phyloP scores from a whole-genome alignment of 2,329 filamentous ascomycete genomes.

The Fusarium neocosmosporiellum region DNA sequence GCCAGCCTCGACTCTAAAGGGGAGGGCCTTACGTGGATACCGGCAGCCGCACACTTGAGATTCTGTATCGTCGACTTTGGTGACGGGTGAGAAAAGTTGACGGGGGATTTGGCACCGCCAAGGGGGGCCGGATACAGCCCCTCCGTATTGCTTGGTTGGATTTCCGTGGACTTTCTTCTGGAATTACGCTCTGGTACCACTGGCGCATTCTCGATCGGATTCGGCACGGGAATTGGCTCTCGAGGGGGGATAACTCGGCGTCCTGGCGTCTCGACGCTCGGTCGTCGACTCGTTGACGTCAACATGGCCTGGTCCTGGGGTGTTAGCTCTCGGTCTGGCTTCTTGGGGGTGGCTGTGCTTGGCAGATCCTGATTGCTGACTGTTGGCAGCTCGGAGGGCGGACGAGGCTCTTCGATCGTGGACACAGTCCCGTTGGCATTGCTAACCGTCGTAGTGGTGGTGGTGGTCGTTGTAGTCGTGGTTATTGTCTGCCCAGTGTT shows the following conservation, averaged over 20 bases:
- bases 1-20: accelerated
- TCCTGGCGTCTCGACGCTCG: constrained; percentile 39
- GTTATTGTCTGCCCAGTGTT: constrained; percentile 41
- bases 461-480: constrained; percentile 37
- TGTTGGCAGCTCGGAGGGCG: constrained; percentile 30
- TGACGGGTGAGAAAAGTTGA: constrained; percentile 29
- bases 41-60: constrained; percentile 36
- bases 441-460: constrained; percentile 45
- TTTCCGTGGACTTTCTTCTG: constrained; percentile 6
- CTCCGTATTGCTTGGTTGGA: constrained; percentile 4
- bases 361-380: constrained; percentile 24
- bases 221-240: constrained; percentile 17
- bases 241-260: constrained; percentile 36
- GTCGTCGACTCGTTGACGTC: constrained; percentile 28
- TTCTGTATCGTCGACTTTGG: constrained; percentile 36
- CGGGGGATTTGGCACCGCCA: not conserved
- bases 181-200: constrained; percentile 33
- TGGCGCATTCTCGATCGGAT: constrained; percentile 14
- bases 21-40: constrained; percentile 28
- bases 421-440: constrained; percentile 38
- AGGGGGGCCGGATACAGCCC: constrained; percentile 3
- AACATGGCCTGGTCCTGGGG: constrained; percentile 7
- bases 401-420: constrained; percentile 35
- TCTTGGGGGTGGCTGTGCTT: not conserved
- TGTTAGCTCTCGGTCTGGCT: not conserved